Base-by-base conservation (phyloP, 148 eudicot species). In the Vaccinium vitisidaea region DNA sequence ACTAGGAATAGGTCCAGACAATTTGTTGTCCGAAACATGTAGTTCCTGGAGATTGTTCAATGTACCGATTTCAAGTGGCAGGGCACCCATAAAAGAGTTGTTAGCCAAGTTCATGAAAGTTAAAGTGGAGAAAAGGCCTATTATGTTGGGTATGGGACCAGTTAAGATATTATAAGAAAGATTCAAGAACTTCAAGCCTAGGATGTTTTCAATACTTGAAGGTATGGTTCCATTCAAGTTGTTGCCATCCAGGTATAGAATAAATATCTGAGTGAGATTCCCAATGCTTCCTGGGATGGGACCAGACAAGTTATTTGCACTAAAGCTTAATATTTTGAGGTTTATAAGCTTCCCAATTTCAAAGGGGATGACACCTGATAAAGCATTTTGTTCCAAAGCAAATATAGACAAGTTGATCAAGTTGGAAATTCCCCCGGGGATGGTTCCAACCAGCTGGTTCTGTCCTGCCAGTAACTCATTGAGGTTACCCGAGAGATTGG, bases 191-290 rank as follows among this genome's bases (percentile, higher is more conserved):
- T 83, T 54, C 79, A 88, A 32, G 75, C 48, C 79, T 27, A 9
- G 0, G 0, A 84, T 84, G 61, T 14, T 70, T 13, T 84, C 85
- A 25, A 82, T 25, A 32, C 83, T 78, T 15, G 76, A 39, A 70
- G 89, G 89, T 19, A 87, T 77, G 54, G 32, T 80, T 13, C 89
- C 87, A 59, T 67, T 50, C 7, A 87, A 82, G 13, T 58, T 32
- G 83, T 85, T 87, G 43, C 7, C 1, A 16, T 0, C 1, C 14
- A 87, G 39, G 12, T 0, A 0, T 15, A 85, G 11, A 0, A 0
- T 0, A 11, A 61, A 49, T n/a, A 87, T n/a, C 19, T 2, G 75
- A 2, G 89, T 56, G n/a, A 85, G 50, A 74, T 87, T 87, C 8
- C 65, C 46, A 1, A 82, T 25, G 16, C 80, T 53, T 19, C 14